Base-by-base conservation (phyloP, 345 rosid genomes). In the Acer yangbiense region DNA sequence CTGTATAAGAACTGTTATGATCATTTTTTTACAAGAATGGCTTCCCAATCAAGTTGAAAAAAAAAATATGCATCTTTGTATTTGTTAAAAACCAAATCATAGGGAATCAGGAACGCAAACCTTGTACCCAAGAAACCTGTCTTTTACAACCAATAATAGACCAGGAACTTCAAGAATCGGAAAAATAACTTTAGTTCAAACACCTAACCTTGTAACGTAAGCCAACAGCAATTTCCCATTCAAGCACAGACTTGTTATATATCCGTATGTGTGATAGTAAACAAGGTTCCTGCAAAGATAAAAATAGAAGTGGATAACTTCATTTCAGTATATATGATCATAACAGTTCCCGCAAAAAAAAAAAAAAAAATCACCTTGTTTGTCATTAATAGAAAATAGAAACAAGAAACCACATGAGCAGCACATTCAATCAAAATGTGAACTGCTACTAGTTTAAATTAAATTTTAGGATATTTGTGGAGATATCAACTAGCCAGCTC, bases 221-320 rank as follows among this genome's bases (percentile, higher is more conserved):
- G 75, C 97, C 97, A 68, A 85, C 97, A 18, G 90, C 80, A 32
- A 91, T 93, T 83, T 93, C 97, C 97, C 97, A 93, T 80, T 93
- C 97, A 67, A 93, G 94, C 3, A 93, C 97, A 11, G 97, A 93
- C 87, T 93, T 93, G 77, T 93, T 93, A 76, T 91, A 91, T 68
- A 93, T 89, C 74, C 94, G 84, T 57, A 93, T 70, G 79, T 91
- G 94, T 25, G 97, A 93, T 32, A 93, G 77, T 65, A 93, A 82
- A 84, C 97, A 87, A 78, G 97, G 94, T 75, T 91, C 97, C 97
- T 93, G 91, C 76, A 84, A 79, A 65, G 6, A 73, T 61, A 8
- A 50, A 72, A 72, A 75, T 7, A 77, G 62, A 29, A 67, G 27
- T 18, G 73, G 46, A 54, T 39, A 29, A 8, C 0, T 21, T 10